These are phyloP conservation scores for Paraconiothyrium brasiliense DNA, from an alignment of 2,329 filamentous ascomycete genomes.

Conservation along the genomic window DNA sequence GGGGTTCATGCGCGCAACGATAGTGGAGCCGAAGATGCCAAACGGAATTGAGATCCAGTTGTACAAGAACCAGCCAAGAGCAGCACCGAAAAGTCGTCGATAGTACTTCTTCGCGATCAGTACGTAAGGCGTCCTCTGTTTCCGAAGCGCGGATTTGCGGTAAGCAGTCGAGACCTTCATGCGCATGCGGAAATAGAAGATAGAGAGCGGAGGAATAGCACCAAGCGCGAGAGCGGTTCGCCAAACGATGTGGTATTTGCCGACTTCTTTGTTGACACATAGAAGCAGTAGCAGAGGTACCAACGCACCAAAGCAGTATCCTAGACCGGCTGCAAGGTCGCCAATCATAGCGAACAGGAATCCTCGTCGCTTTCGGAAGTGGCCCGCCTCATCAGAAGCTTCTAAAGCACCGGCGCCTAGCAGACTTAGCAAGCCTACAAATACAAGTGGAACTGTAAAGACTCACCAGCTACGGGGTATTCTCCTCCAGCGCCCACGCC, in stretches of 20 bases:
- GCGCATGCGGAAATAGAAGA: constrained; percentile 63
- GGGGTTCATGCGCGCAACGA: constrained; percentile 44
- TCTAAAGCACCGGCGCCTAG: constrained; percentile 58
- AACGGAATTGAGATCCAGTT: constrained; percentile 66
- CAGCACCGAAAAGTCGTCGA: constrained; percentile 59
- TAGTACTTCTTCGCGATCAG: constrained; percentile 61
- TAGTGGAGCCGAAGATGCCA: constrained; percentile 64
- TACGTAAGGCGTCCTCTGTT: constrained; percentile 56
- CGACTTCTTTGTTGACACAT: constrained; percentile 57
- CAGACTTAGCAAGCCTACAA: neutral
- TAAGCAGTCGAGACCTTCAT: constrained; percentile 63
- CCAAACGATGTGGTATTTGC: constrained; percentile 58
- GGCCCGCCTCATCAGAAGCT: constrained; percentile 61
- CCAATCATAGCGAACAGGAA: constrained; percentile 67
- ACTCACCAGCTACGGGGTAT: constrained; percentile 60
- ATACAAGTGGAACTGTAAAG: neutral
- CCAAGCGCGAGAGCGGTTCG: constrained; percentile 62
- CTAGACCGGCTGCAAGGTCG: constrained; percentile 61
- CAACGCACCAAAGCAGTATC: constrained; percentile 61
- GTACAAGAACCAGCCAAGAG: constrained; percentile 62
- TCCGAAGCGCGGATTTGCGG: constrained; percentile 56
- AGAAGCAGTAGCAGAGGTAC: constrained; percentile 62
- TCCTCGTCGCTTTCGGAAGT: constrained; percentile 59
- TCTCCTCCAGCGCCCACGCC: constrained; percentile 49
- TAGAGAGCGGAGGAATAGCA: constrained; percentile 59